Conservation (phyloP, 257 asterid genomes). For the Nicotiana attenuata region DNA sequence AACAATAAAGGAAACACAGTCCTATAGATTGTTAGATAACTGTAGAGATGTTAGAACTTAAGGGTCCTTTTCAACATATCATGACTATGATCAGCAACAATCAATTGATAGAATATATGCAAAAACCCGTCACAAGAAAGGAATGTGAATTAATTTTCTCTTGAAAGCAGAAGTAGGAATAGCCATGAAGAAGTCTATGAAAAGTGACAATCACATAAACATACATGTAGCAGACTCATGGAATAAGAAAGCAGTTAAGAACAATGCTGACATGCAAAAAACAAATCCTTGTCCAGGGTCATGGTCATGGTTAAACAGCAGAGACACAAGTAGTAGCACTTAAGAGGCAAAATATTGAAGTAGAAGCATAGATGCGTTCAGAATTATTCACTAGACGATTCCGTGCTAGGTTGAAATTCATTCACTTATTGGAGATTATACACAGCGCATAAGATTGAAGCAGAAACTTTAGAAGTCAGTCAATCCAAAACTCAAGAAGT, state of each 20-base stretch:
- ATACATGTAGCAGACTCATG: background rate
- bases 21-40: background rate
- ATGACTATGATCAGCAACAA: background rate
- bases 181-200: background rate
- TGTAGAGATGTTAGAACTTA: background rate
- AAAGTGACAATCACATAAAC: background rate
- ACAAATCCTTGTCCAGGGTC: background rate
- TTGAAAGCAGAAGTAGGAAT: background rate
- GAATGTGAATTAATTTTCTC: background rate
- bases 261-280: background rate
- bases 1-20: background rate
- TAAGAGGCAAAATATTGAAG: background rate
- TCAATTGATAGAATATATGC: background rate
- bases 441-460: background rate
- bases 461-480: background rate
- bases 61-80: background rate
- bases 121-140: background rate
- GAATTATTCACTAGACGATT: background rate
- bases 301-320: slow-evolving; percentile 2
- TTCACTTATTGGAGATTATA: background rate
- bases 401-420: background rate
- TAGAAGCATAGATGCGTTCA: background rate
- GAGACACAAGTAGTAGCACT: background rate
- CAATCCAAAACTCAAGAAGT: background rate
- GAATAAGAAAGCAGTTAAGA: background rate